Base-by-base conservation (phyloP, 495 filamentous ascomycete species). In the Daldinia caldariorum region DNA sequence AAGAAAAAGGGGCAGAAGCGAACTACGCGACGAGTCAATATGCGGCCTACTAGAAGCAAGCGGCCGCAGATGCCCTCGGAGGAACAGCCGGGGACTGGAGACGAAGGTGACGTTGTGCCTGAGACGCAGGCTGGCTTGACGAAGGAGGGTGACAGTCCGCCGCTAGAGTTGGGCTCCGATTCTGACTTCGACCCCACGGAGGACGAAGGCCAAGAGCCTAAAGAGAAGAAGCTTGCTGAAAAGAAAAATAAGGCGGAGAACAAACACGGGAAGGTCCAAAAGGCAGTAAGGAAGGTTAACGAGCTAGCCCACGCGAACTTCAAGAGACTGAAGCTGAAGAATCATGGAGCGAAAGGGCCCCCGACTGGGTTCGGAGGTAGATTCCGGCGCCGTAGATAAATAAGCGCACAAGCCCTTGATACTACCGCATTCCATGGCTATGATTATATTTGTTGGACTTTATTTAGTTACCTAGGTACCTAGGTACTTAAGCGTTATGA, bases 1-100 rank as follows among this genome's bases (percentile, higher is more conserved):
- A 97, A 97, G 82, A 98, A 98, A 85, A 92, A 90, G 79, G 94
- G 94, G 0, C 89, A 93, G 75, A 98, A 98, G 79, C 86, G 94
- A 45, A 93, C 91, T 37, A 97, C 94, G 2, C 83, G 91, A 56
- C 79, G 85, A 41, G 88, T 91, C n/a, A 91, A 87, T 41, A 94
- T 97, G 89, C 88, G 74, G 53, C 85, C 85, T 14, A 80, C 78
- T 6, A 62, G 76, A 56, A 54, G 66, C 31, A 82, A 77, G 51
- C 80, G 84, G 37, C 84, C 84, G 43, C 50, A 69, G 62, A 45
- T 58, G 6, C 8, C 77, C 4, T 73, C 77, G n/a, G 74, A 78
- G 20, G 70, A 76, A 6, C 73, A 72, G 14, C 16, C 41, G 0
- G 71, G 62, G 14, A 38, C 55, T 0, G 70, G 75, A 1, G 60